phyloP scores from a whole-genome alignment of 2,329 filamentous ascomycete genomes.

The Chalaropsis ovoidea region DNA sequence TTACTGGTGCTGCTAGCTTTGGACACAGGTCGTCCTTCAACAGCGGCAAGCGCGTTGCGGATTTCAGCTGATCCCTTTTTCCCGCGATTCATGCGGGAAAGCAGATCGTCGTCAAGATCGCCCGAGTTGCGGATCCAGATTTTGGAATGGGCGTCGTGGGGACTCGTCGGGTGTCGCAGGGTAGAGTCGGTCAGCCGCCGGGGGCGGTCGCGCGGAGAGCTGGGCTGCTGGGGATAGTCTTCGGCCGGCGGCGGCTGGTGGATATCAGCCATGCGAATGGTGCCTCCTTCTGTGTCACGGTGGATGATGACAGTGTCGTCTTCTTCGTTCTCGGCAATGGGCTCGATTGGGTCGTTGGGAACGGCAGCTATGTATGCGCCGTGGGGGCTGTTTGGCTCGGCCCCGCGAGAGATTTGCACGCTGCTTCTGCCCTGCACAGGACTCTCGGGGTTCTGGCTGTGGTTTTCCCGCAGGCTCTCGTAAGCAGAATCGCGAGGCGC shows the following conservation, averaged over 20 bases:
- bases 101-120: slow-evolving; percentile 46
- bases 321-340: slow-evolving; percentile 36
- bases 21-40: slow-evolving; percentile 32
- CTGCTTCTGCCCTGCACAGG: slow-evolving; percentile 28
- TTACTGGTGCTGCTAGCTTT: slow-evolving; percentile 33
- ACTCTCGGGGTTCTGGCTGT: slow-evolving; percentile 31
- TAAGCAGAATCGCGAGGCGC: slow-evolving; percentile 27
- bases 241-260: slow-evolving; percentile 22
- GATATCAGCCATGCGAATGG: slow-evolving; percentile 15
- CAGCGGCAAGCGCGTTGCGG: slow-evolving; percentile 27
- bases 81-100: slow-evolving; percentile 37
- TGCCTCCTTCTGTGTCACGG: slow-evolving; percentile 26
- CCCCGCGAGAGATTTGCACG: slow-evolving; percentile 22
- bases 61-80: slow-evolving; percentile 23
- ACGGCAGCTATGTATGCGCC: slow-evolving; percentile 27
- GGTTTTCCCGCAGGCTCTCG: slow-evolving; percentile 39
- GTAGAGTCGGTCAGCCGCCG: background rate
- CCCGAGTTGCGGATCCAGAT: slow-evolving; percentile 40
- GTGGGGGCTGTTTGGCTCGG: slow-evolving; percentile 20
- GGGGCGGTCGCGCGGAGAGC: background rate
- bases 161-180: background rate
- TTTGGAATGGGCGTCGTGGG: slow-evolving; percentile 28
- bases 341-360: slow-evolving; percentile 27
- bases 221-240: slow-evolving; percentile 1
- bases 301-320: slow-evolving; percentile 35